These are phyloP conservation scores for Dictyostelium brefeldianum DNA, from an alignment of 78 protist genomes.

Conservation along the genomic window DNA sequence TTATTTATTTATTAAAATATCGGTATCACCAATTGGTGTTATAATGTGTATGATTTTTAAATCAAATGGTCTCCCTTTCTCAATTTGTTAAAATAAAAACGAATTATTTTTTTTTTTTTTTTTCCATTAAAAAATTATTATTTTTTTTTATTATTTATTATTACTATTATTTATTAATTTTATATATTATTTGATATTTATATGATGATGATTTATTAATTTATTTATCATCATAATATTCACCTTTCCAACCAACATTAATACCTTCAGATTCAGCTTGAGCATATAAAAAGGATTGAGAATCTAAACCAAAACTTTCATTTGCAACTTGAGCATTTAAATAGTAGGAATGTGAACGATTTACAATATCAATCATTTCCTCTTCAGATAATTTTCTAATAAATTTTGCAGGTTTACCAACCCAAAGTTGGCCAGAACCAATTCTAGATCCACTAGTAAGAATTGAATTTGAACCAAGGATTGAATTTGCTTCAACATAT, in stretches of 20 bases:
- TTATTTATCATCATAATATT: slow-evolving; percentile 17
- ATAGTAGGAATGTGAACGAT: slow-evolving; percentile 29
- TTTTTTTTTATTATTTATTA: slow-evolving; percentile 1
- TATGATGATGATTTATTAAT: too few species aligned
- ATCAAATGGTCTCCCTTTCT: too few species aligned
- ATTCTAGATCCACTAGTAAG: slow-evolving; percentile 71
- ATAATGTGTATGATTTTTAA: too few species aligned
- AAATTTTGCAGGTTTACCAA: slow-evolving; percentile 76
- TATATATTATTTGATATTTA: too few species aligned
- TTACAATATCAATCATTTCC: slow-evolving; percentile 46
- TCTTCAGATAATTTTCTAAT: slow-evolving; percentile 44
- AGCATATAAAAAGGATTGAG: slow-evolving; percentile 23
- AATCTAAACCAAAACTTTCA: slow-evolving; percentile 30
- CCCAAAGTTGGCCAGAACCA: slow-evolving; percentile 79
- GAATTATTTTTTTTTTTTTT: too few species aligned
- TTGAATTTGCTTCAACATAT: slow-evolving; percentile 75
- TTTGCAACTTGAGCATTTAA: neutral
- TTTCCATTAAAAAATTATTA: too few species aligned
- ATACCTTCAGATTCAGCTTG: slow-evolving; percentile 61
- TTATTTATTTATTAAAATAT: too few species aligned
- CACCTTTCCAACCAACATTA: slow-evolving; percentile 73
- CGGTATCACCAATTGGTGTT: too few species aligned
- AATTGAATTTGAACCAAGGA: slow-evolving; percentile 77
- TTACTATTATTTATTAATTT: neutral
- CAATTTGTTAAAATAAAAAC: too few species aligned